Conservation (phyloP, 805 yeast genomes). For the Candida schatavii region DNA sequence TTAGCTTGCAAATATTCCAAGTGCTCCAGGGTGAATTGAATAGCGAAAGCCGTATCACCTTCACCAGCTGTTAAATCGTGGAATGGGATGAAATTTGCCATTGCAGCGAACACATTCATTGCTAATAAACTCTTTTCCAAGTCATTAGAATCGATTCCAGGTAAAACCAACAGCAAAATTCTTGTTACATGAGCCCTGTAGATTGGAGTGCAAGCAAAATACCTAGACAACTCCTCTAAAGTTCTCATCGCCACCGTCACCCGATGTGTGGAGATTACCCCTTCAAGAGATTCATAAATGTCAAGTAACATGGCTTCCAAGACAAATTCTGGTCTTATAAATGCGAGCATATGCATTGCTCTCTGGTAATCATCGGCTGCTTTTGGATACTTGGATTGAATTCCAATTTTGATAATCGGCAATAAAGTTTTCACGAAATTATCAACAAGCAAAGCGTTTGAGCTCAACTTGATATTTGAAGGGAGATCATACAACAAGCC, state of each 20-base stretch:
- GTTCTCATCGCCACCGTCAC: conserved; percentile 68
- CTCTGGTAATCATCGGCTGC: conserved; percentile 57
- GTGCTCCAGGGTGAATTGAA: conserved; percentile 66
- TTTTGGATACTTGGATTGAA: conserved; percentile 68
- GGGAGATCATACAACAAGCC: conserved; percentile 24
- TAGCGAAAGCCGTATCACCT: conserved; percentile 33
- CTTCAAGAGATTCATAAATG: conserved; percentile 71
- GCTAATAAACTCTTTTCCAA: conserved; percentile 67
- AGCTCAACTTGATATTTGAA: conserved; percentile 30
- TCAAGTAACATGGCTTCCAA: conserved; percentile 60
- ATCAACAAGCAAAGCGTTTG: conserved; percentile 27
- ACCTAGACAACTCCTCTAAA: conserved; percentile 62
- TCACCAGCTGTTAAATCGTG: conserved; percentile 51
- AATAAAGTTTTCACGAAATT: conserved; percentile 51
- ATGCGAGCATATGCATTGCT: conserved; percentile 61
- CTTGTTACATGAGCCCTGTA: conserved; percentile 79
- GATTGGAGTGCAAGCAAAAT: conserved; percentile 58
- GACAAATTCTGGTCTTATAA: conserved; percentile 53
- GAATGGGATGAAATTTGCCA: conserved; percentile 72
- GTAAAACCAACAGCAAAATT: conserved; percentile 62
- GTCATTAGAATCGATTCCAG: conserved; percentile 90
- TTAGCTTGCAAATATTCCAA: conserved; percentile 50
- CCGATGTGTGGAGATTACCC: conserved; percentile 75
- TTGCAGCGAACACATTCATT: conserved; percentile 63
- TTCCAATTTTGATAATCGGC: conserved; percentile 60